Conservation (phyloP, 768 basidiomycete species). For the Boletus speciosus region DNA sequence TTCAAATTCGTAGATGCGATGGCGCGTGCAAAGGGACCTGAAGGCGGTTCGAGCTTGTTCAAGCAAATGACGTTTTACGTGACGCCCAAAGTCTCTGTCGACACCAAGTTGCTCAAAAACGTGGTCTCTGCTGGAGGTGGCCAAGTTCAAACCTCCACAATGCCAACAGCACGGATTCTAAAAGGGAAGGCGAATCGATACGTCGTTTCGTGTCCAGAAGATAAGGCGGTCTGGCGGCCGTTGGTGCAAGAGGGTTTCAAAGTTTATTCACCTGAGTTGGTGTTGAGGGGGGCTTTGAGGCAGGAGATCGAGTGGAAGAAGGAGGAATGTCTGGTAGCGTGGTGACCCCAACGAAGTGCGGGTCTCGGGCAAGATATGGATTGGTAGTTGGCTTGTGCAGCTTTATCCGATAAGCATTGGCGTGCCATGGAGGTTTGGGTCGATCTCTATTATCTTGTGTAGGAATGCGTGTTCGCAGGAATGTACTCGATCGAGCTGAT, state of each 20-base stretch:
- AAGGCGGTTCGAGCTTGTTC: constrained; percentile 51
- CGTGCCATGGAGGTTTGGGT: neutral
- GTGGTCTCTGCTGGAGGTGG: constrained; percentile 72
- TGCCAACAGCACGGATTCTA: constrained; percentile 54
- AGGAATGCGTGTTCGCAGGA: too few species aligned
- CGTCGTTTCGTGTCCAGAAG: constrained; percentile 65
- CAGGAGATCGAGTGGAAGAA: constrained; percentile 69
- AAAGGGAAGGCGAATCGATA: constrained; percentile 48
- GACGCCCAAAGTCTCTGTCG: constrained; percentile 60
- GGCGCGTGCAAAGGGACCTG: constrained; percentile 46
- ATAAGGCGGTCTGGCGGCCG: constrained; percentile 63
- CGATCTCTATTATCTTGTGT: neutral
- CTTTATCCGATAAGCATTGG: neutral
- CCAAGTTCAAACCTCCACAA: constrained; percentile 49
- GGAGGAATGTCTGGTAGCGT: constrained; percentile 19
- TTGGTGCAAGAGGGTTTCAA: constrained; percentile 47
- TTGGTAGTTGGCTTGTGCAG: neutral
- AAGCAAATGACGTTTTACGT: constrained; percentile 69
- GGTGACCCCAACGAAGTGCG: constrained; percentile 1
- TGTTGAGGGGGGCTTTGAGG: constrained; percentile 59
- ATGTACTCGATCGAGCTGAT: too few species aligned
- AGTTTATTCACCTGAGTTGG: constrained; percentile 68
- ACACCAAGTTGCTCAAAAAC: constrained; percentile 59
- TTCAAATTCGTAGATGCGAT: constrained; percentile 65
- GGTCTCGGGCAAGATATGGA: neutral